A percentile compares a stretch with the other conserved stretches of the same genome.
These are phyloP conservation scores for Corymbia maculata DNA, from an alignment of 345 rosid species.

Conservation along the genomic window DNA sequence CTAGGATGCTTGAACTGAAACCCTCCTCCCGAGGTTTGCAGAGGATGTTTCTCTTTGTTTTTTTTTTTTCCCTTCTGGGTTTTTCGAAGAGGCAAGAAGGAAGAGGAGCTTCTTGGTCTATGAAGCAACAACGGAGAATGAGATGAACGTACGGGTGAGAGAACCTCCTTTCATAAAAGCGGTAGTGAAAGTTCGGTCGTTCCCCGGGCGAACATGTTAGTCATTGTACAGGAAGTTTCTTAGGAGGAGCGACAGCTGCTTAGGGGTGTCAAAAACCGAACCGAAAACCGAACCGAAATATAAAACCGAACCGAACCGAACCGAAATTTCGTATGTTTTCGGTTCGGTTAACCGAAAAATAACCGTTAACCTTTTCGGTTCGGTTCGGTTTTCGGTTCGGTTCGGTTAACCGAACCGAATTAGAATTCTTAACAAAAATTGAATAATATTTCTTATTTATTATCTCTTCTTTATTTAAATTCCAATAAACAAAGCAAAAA, in stretches of 20 bases:
- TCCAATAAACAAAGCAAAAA: no score
- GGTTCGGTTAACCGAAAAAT: no score
- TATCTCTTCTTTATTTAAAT: no score
- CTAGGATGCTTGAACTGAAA: background rate
- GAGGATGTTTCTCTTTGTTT: background rate
- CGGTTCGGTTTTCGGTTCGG: no score
- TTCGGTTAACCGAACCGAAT: no score
- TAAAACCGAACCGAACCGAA: no score
- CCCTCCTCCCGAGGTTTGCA: background rate
- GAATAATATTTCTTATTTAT: no score
- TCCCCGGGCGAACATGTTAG: background rate
- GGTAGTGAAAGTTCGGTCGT: background rate
- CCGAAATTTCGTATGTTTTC: no score
- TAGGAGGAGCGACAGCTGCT: accelerated
- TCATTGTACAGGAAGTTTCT: background rate
- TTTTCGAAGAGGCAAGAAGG: background rate
- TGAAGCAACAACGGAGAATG: background rate
- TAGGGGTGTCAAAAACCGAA: no score
- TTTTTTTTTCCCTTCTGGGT: background rate
- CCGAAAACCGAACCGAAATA: no score
- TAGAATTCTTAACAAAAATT: no score
- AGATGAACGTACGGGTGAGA: background rate
- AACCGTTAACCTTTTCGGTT: no score
- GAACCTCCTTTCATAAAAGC: background rate
- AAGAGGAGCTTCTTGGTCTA: background rate